phyloP scores from a whole-genome alignment of 2,329 filamentous ascomycete genomes.

The Claviceps sp. region DNA sequence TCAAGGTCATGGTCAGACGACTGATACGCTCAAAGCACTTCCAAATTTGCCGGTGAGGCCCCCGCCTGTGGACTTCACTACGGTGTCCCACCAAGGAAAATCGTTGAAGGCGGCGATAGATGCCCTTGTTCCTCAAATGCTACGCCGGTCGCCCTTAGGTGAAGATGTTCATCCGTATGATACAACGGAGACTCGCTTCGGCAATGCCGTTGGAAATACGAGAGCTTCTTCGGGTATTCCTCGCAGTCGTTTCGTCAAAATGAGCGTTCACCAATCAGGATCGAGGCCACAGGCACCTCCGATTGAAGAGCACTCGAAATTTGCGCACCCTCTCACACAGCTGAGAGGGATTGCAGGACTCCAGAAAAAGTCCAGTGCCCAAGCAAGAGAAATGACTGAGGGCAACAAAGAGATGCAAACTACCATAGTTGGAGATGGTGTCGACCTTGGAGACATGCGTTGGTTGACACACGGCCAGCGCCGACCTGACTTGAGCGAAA shows the following conservation, averaged over 20 bases:
- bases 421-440: slow-evolving; percentile 42
- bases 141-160: slow-evolving; percentile 2
- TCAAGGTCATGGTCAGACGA: background rate
- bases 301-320: slow-evolving; percentile 10
- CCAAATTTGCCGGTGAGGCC: slow-evolving; percentile 1
- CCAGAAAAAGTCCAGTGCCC: slow-evolving; percentile 32
- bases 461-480: background rate
- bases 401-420: slow-evolving; percentile 23
- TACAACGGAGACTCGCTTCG: background rate
- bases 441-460: slow-evolving; percentile 39
- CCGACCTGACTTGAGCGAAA: slow-evolving; percentile 6
- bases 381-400: slow-evolving; percentile 16
- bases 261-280: slow-evolving; percentile 19
- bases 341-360: slow-evolving; percentile 32
- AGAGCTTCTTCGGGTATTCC: slow-evolving; percentile 13
- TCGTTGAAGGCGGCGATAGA: background rate
- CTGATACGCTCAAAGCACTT: background rate
- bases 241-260: slow-evolving; percentile 18
- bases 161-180: background rate
- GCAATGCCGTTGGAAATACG: background rate
- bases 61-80: background rate
- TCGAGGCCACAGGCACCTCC: slow-evolving; percentile 12
- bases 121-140: slow-evolving; percentile 6
- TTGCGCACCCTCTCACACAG: slow-evolving; percentile 25
- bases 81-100: background rate